phyloP scores from a whole-genome alignment of 73 alveolate genomes.

The Paramecium octaurelia region DNA sequence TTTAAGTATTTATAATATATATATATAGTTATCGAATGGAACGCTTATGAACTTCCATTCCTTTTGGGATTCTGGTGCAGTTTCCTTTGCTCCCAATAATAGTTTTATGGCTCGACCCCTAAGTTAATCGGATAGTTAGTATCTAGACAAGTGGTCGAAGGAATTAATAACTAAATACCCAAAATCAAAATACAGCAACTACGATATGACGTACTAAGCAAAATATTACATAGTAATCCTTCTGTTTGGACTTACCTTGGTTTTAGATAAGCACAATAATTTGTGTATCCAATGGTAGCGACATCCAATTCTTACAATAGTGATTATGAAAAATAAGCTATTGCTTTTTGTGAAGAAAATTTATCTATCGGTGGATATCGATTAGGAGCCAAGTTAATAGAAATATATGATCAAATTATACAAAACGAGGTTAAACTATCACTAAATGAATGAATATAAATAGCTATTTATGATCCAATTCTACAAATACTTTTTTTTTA shows the following conservation, averaged over 20 bases:
- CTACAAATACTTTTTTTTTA: background rate
- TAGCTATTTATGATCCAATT: background rate
- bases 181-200: background rate
- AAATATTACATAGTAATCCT: background rate
- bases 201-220: background rate
- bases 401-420: background rate
- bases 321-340: background rate
- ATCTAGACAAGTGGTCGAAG: conserved; percentile 41
- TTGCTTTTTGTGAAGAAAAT: conserved; percentile 40
- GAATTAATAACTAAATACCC: background rate
- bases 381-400: conserved; percentile 40
- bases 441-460: background rate
- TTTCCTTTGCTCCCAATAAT: background rate
- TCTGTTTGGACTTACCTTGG: conserved; percentile 57
- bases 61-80: conserved; percentile 56
- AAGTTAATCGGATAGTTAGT: background rate
- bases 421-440: background rate
- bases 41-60: conserved; percentile 53
- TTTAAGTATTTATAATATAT: conserved; percentile 42
- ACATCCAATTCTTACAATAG: background rate
- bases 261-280: background rate
- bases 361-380: conserved; percentile 55
- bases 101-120: conserved; percentile 44
- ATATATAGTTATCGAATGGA: background rate
- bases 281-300: conserved; percentile 43